Base-by-base conservation (phyloP, 768 basidiomycete genomes). In the Rhizopogon sp. region DNA sequence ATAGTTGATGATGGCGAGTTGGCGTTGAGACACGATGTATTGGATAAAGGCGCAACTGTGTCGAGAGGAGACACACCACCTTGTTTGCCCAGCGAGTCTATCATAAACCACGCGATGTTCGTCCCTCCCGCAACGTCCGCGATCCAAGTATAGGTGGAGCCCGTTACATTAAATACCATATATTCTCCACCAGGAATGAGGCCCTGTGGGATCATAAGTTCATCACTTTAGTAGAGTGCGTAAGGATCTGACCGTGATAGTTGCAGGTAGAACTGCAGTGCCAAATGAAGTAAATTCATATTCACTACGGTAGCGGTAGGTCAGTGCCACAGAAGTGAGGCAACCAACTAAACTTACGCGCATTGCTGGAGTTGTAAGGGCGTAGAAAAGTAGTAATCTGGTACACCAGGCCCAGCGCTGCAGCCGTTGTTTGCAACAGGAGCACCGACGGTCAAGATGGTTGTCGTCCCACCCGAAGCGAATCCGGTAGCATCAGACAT, bases 401-500 rank as follows among this genome's bases (percentile, higher is more conserved):
- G 60, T 13, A 80, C 76, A 60, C 67, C 64, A 10, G 72, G 10
- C 13, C 88, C 70, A 0, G 78, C 79, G 57, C 80, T 72, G 67
- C 88, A 90, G 14, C 58, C 67, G 10, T 59, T 54, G 39, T 57
- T 22, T 25, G 75, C 77, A 13, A 73, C 64, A 2, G 82, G 74
- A 9, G 69, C 52, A 39, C 75, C 80, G 13, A 83, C 80, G 1
- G 72, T 74, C 40, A 84, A 59, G 5, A 87, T 51, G 43, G 67
- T 53, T 10, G 81, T 77, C 20, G 74, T 73, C 22, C 87, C 88
- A 3, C 88, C 89, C 6, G 82, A 73, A 39, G 72, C 86, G 62
- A 84, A 88, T 1, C 87, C 87, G 33, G 78, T 79, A 13, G 81
- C 73, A 64, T 91, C 89, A 25, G 85, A 89, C 84, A 90, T 85